Percentiles rank a stretch among this genome's conserved stretches.
Conservation (phyloP, 352 stramenopile species). For the Globisporangium barbulae region DNA sequence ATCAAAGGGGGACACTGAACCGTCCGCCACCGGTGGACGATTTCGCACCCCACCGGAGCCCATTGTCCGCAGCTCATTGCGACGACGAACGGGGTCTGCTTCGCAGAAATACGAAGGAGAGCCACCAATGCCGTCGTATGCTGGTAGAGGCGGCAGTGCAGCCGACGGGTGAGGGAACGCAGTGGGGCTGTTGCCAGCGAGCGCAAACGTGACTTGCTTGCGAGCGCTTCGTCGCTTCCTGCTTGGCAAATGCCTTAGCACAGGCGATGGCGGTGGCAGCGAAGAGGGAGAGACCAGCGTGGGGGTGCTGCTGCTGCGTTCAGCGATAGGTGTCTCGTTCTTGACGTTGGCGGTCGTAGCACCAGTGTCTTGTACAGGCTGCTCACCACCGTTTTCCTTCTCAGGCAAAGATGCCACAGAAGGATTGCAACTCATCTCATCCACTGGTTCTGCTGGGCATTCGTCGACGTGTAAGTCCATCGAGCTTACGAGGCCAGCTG, state of each 20-base stretch:
- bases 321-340: neutral
- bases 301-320: neutral
- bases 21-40: neutral
- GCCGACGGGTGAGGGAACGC: constrained; percentile 24
- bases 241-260: neutral
- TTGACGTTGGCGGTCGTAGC: neutral
- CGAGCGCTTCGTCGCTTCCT: constrained; percentile 4
- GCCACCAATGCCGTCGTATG: constrained; percentile 75
- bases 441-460: neutral
- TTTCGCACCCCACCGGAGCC: neutral
- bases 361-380: neutral
- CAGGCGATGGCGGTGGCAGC: constrained; percentile 1
- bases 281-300: neutral
- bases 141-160: constrained; percentile 64
- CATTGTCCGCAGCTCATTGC: constrained; percentile 5
- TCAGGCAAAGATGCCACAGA: neutral
- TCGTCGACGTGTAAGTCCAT: neutral
- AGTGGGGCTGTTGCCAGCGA: constrained; percentile 12
- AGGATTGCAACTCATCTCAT: neutral
- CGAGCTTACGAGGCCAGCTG: neutral
- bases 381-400: neutral
- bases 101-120: constrained; percentile 81
- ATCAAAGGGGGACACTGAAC: constrained; percentile 1
- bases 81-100: constrained; percentile 24
- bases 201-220: constrained; percentile 23